Evolutionary conservation across 352 stramenopile species (phyloP).

Genomic region (Poterioochromonas sp.): DNA sequence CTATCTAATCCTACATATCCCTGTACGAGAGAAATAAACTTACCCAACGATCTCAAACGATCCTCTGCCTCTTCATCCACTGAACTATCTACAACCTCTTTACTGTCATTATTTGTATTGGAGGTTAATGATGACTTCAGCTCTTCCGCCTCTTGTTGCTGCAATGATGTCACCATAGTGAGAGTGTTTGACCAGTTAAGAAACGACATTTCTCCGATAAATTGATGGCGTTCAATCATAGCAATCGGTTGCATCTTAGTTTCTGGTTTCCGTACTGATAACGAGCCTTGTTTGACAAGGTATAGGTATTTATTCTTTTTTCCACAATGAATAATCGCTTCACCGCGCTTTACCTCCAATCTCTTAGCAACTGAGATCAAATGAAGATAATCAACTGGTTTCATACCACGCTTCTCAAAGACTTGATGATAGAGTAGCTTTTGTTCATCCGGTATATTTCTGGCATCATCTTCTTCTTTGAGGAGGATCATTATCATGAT

Average conservation of each 20-base stretch:
- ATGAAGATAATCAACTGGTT: background rate
- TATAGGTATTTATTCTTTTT: background rate
- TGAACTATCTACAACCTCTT: too few relatives aligned
- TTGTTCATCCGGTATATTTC: slow-evolving; percentile 17
- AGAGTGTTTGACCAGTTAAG: background rate
- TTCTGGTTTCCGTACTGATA: slow-evolving; percentile 3
- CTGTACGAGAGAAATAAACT: too few relatives aligned
- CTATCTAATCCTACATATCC: too few relatives aligned
- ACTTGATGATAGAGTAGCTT: background rate
- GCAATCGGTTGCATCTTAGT: background rate
- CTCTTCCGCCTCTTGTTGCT: too few relatives aligned
- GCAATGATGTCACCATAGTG: too few relatives aligned
- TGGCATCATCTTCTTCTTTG: background rate
- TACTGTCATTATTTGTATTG: too few relatives aligned
- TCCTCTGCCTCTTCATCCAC: too few relatives aligned
- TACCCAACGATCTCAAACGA: too few relatives aligned
- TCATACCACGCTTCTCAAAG: slow-evolving; percentile 2
- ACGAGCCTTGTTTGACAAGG: background rate
- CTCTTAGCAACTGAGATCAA: slow-evolving; percentile 7
- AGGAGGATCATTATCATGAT: background rate
- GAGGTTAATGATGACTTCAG: too few relatives aligned
- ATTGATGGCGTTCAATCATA: background rate
- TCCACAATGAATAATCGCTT: background rate
- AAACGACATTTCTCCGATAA: slow-evolving; percentile 21
- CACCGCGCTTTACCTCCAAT: background rate